phyloP scores from a whole-genome alignment of 2,329 filamentous ascomycete species.

The Purpureocillium takamizusanense region DNA sequence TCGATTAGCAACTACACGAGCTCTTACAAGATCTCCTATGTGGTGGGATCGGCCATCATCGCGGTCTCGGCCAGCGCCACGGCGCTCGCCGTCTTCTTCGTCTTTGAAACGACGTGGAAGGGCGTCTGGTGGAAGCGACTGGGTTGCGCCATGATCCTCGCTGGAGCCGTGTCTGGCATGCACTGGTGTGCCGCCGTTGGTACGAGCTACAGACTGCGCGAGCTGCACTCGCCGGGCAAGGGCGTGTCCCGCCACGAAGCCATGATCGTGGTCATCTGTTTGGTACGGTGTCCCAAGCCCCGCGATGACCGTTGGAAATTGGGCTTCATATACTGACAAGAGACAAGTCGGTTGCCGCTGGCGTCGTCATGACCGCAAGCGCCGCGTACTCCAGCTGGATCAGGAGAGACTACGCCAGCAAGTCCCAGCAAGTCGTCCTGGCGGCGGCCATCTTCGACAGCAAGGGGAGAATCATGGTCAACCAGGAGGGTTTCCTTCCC shows the following conservation, averaged over 20 bases:
- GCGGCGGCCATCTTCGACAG: conserved; percentile 60
- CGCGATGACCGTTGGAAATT: background rate
- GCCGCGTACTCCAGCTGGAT: conserved; percentile 31
- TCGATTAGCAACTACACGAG: conserved; percentile 69
- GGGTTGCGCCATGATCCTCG: conserved; percentile 57
- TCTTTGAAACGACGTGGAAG: conserved; percentile 65
- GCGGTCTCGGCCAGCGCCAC: conserved; percentile 60
- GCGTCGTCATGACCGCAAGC: conserved; percentile 46
- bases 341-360: conserved; percentile 54
- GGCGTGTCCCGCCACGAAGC: conserved; percentile 8
- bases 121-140: conserved; percentile 67
- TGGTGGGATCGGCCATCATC: conserved; percentile 62
- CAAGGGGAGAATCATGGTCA: conserved; percentile 58
- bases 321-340: too few species aligned
- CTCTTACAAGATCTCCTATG: conserved; percentile 45
- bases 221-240: conserved; percentile 20
- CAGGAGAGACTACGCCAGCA: conserved; percentile 43
- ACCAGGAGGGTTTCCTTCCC: conserved; percentile 59
- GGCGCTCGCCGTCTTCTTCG: conserved; percentile 68
- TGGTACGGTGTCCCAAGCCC: conserved; percentile 39
- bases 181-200: conserved; percentile 72
- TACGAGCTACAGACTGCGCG: conserved; percentile 53
- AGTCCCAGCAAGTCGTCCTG: conserved; percentile 51
- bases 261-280: conserved; percentile 57
- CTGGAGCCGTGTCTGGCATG: conserved; percentile 74